phyloP scores from a whole-genome alignment of 2,329 filamentous ascomycete species.

The Arachnomyces sp. region DNA sequence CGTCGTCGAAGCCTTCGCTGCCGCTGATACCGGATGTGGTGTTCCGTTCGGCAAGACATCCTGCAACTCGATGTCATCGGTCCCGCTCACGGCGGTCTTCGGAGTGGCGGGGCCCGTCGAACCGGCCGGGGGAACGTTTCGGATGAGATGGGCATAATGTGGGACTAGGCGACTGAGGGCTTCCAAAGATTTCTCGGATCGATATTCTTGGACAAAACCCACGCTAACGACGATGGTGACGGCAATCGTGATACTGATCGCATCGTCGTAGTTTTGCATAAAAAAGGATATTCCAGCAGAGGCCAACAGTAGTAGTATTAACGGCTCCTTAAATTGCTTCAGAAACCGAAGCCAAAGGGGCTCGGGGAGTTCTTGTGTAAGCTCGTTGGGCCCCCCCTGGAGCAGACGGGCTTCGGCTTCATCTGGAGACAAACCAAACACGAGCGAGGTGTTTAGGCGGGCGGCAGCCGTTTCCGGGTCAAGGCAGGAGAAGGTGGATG shows the following conservation, averaged over 20 bases:
- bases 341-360: conserved; percentile 90
- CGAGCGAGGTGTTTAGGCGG: conserved; percentile 72
- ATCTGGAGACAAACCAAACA: conserved; percentile 67
- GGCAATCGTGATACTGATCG: conserved; percentile 87
- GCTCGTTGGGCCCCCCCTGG: conserved; percentile 82
- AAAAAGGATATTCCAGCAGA: conserved; percentile 83
- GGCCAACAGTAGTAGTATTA: conserved; percentile 83
- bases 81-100: conserved; percentile 14
- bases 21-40: conserved; percentile 51
- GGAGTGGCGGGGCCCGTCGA: conserved; percentile 16
- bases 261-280: conserved; percentile 90
- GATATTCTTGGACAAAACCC: conserved; percentile 93
- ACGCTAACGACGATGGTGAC: conserved; percentile 96
- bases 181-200: conserved; percentile 94
- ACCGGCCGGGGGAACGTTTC: conserved; percentile 38
- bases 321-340: conserved; percentile 92
- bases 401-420: conserved; percentile 74
- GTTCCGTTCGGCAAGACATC: conserved; percentile 34
- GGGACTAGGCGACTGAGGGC: conserved; percentile 89
- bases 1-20: conserved; percentile 69
- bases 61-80: conserved; percentile 42
- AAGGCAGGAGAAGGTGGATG: conserved; percentile 53
- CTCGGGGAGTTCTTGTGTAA: conserved; percentile 87
- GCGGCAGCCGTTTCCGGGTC: conserved; percentile 70
- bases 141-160: conserved; percentile 90